Conservation (phyloP, 2,329 filamentous ascomycete species). For the Claviceps sp. region DNA sequence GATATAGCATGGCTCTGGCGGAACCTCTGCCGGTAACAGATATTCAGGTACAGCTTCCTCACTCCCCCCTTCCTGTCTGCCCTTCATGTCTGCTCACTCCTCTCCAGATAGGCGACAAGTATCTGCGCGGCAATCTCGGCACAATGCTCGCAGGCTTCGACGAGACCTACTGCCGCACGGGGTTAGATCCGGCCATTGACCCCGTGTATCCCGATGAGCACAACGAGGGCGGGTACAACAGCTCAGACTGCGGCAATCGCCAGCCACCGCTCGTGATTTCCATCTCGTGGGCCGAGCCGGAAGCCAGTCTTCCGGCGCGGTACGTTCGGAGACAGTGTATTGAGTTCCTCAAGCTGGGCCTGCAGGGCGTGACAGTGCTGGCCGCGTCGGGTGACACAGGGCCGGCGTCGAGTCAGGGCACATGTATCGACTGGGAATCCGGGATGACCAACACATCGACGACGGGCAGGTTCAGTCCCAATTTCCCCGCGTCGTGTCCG, state of each 20-base stretch:
- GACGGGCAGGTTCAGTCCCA: constrained; percentile 22
- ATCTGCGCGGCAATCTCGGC: neutral
- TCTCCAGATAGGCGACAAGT: neutral
- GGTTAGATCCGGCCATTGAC: neutral
- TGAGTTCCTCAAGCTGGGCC: constrained; percentile 34
- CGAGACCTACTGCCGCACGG: neutral
- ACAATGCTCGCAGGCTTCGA: neutral
- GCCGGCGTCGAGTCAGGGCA: constrained; percentile 9
- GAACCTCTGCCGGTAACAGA: neutral
- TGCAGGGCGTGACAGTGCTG: constrained; percentile 52
- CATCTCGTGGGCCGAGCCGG: neutral
- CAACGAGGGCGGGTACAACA: neutral
- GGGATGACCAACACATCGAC: constrained; percentile 19
- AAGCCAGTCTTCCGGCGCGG: neutral
- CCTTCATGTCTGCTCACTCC: neutral
- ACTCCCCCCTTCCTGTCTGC: neutral
- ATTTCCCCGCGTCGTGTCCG: constrained; percentile 32
- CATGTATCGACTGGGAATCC: constrained; percentile 1
- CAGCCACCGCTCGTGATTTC: neutral
- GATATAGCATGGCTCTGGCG: neutral
- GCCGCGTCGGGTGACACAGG: constrained; percentile 48
- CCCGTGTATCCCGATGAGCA: neutral
- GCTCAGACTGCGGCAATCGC: neutral
- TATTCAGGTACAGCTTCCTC: neutral
- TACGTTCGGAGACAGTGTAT: neutral